Percentiles rank a stretch among this genome's conserved stretches.
Evolutionary conservation across 176 grass and related monocot species (phyloP).

Genomic region (Elaeis guineensis): DNA sequence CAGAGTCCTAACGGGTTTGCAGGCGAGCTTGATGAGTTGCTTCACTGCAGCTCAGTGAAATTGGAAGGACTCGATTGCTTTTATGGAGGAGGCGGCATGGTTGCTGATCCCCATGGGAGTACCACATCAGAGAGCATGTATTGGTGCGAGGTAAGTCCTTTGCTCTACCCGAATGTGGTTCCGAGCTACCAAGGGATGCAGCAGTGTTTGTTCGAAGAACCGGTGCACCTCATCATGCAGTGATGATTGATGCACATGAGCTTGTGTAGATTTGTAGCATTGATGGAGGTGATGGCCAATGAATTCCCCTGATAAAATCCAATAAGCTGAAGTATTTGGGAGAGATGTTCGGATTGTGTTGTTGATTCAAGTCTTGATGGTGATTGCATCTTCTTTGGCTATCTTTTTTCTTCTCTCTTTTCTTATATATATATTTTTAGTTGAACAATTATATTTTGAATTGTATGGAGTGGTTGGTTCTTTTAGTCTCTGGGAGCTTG

Average conservation of each 20-base stretch:
- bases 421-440: too few relatives aligned
- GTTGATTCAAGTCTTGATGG: too few relatives aligned
- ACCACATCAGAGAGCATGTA: background rate
- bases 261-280: slow-evolving; percentile 18
- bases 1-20: background rate
- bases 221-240: slow-evolving; percentile 13
- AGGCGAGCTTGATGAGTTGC: slow-evolving; percentile 26
- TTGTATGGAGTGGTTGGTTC: too few relatives aligned
- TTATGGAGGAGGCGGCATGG: background rate
- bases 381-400: too few relatives aligned
- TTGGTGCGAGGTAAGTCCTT: slow-evolving; percentile 28
- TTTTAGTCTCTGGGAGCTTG: slow-evolving; percentile 9
- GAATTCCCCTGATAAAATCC: slow-evolving; percentile 19
- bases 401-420: too few relatives aligned
- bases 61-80: slow-evolving; percentile 25
- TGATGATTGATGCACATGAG: slow-evolving; percentile 3
- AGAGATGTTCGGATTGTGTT: too few relatives aligned
- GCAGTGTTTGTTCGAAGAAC: slow-evolving; percentile 18
- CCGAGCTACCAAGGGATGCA: slow-evolving; percentile 22
- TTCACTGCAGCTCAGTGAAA: slow-evolving; percentile 24
- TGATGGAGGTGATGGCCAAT: slow-evolving; percentile 6
- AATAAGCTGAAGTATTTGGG: slow-evolving; percentile 1
- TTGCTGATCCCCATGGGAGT: too few relatives aligned
- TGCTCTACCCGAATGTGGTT: slow-evolving; percentile 20
- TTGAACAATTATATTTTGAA: too few relatives aligned